A percentile compares a stretch with the other conserved stretches of the same genome.
These are phyloP conservation scores for Podila epicladia DNA, from an alignment of 192 early-diverging fungal species.

Conservation along the genomic window DNA sequence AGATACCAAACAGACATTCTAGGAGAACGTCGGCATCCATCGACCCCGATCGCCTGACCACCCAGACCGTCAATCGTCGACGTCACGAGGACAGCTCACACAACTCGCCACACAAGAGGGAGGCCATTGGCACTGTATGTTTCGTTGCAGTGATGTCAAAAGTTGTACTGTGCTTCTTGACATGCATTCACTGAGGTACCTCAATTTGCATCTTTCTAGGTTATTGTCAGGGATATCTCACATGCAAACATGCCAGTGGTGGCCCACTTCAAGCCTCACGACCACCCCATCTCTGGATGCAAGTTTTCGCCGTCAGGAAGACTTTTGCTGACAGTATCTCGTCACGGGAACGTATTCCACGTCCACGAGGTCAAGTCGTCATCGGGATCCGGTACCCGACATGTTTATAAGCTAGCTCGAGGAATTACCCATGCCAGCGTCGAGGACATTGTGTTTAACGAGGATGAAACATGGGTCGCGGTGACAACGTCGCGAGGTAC, in stretches of 20 bases:
- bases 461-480: constrained; percentile 78
- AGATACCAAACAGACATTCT: constrained; percentile 13
- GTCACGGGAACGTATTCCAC: constrained; percentile 78
- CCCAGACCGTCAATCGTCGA: constrained; percentile 9
- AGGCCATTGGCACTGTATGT: constrained; percentile 53
- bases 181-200: not conserved
- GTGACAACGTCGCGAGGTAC: constrained; percentile 81
- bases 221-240: constrained; percentile 63
- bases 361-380: constrained; percentile 65
- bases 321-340: constrained; percentile 74
- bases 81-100: constrained; percentile 43
- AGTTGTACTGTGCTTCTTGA: not conserved
- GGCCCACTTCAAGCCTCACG: constrained; percentile 79
- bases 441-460: constrained; percentile 73
- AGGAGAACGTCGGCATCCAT: constrained; percentile 27
- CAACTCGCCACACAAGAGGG: constrained; percentile 32
- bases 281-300: constrained; percentile 68
- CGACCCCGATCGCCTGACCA: constrained; percentile 22
- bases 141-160: not conserved
- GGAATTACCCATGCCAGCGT: constrained; percentile 82
- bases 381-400: constrained; percentile 43
- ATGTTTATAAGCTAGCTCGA: constrained; percentile 79
- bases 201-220: constrained; percentile 20
- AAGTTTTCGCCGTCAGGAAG: constrained; percentile 74
- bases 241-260: constrained; percentile 55